Percentiles rank a stretch among this genome's conserved stretches.
phyloP scores from a whole-genome alignment of 1,284 basidiomycete species.

The Omphalotus olearius region DNA sequence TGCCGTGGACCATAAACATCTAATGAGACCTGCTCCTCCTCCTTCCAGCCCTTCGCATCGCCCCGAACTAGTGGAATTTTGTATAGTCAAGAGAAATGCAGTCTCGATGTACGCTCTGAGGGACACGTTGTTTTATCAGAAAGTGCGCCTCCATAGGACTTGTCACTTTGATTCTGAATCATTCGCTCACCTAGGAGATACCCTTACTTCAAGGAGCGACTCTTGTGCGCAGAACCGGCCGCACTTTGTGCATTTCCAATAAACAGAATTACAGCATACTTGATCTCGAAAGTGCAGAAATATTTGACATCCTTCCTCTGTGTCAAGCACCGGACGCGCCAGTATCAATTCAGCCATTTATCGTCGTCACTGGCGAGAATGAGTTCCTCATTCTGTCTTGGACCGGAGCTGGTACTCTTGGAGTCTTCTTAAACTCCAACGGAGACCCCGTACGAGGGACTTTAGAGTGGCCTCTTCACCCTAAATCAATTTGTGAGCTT shows the following conservation, averaged over 20 bases:
- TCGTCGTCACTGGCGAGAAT: constrained; percentile 69
- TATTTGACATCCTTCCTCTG: constrained; percentile 73
- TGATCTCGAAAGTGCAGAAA: constrained; percentile 63
- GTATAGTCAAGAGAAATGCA: constrained; percentile 67
- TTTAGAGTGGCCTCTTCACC: constrained; percentile 79
- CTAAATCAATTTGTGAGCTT: constrained; percentile 69
- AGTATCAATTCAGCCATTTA: constrained; percentile 52
- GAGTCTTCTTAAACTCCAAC: constrained; percentile 78
- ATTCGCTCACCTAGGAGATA: constrained; percentile 57
- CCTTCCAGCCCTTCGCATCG: constrained; percentile 32
- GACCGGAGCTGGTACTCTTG: constrained; percentile 74
- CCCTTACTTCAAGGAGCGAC: constrained; percentile 65
- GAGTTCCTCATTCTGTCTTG: constrained; percentile 81
- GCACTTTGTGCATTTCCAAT: constrained; percentile 73
- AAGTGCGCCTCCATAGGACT: constrained; percentile 34
- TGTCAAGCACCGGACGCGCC: constrained; percentile 52
- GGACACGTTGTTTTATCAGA: constrained; percentile 55
- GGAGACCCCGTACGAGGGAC: constrained; percentile 90
- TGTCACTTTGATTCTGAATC: neutral
- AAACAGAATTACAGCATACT: constrained; percentile 71
- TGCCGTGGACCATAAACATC: constrained; percentile 77
- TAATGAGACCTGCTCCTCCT: constrained; percentile 48
- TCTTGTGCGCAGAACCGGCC: constrained; percentile 61
- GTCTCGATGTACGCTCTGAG: constrained; percentile 68
- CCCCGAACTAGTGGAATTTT: constrained; percentile 67